phyloP scores from a whole-genome alignment of 495 filamentous ascomycete genomes.

The Trichoderma orchidacearum region DNA sequence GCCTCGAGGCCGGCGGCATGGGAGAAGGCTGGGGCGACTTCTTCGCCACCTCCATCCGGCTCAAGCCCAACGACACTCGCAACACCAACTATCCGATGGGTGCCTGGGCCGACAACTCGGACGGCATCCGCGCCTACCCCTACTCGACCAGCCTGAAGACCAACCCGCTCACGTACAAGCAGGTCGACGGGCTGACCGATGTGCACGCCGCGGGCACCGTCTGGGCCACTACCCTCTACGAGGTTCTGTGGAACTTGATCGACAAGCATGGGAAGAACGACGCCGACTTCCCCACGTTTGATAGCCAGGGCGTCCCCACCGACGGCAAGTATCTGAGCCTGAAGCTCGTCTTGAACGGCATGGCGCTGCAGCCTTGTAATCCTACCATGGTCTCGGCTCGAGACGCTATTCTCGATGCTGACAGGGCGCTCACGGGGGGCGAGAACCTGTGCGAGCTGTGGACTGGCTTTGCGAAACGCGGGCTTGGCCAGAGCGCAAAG shows the following conservation, averaged over 20 bases:
- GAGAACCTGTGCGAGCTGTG: constrained; percentile 37
- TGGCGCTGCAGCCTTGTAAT: constrained; percentile 41
- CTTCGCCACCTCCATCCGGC: constrained; percentile 34
- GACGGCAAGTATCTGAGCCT: constrained; percentile 35
- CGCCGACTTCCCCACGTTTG: constrained; percentile 25
- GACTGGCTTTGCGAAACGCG: constrained; percentile 39
- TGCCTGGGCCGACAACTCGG: constrained; percentile 25
- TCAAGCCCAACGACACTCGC: constrained; percentile 32
- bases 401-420: constrained; percentile 40
- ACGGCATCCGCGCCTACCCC: constrained; percentile 32
- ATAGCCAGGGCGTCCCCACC: constrained; percentile 28
- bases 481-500: constrained; percentile 15
- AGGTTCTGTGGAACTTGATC: constrained; percentile 38
- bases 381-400: constrained; percentile 36
- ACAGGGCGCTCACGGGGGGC: constrained; percentile 33
- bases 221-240: constrained; percentile 41
- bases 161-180: constrained; percentile 33
- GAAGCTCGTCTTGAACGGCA: constrained; percentile 37
- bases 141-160: constrained; percentile 33
- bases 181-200: constrained; percentile 20
- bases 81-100: constrained; percentile 29
- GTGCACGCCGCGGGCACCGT: constrained; percentile 35
- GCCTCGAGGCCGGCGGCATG: constrained; percentile 35
- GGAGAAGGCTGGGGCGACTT: constrained; percentile 44
- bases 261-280: constrained; percentile 35